A percentile compares a stretch with the other conserved stretches of the same genome.
These are phyloP conservation scores for Xylariales sp. DNA, from an alignment of 2,329 filamentous ascomycete genomes.

Conservation along the genomic window DNA sequence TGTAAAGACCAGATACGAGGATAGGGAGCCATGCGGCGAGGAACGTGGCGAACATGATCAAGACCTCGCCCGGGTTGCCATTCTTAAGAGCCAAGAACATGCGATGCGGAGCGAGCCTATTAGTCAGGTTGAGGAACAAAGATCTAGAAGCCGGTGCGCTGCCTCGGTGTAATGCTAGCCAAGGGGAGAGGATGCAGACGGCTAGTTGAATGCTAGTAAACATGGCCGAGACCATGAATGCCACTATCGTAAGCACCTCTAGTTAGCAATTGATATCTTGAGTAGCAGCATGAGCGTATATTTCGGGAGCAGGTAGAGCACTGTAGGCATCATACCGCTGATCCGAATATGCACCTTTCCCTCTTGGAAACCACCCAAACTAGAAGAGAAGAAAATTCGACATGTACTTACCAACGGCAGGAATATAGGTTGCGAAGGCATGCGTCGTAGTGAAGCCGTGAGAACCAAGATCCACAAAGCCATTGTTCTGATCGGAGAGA, in stretches of 20 bases:
- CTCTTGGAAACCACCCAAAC: background rate
- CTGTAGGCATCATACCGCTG: too few relatives aligned
- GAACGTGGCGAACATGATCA: slow-evolving; percentile 26
- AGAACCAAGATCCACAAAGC: slow-evolving; percentile 26
- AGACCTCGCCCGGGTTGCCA: slow-evolving; percentile 15
- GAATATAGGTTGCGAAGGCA: slow-evolving; percentile 28
- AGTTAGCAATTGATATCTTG: background rate
- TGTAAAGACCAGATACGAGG: slow-evolving; percentile 32
- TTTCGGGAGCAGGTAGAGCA: too few relatives aligned
- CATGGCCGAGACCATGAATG: slow-evolving; percentile 29
- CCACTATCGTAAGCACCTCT: background rate
- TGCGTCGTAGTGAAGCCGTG: slow-evolving; percentile 25
- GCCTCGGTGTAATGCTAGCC: slow-evolving; percentile 31
- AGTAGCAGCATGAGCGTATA: too few relatives aligned
- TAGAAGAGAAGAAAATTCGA: background rate
- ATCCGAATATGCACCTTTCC: background rate
- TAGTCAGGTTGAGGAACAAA: slow-evolving; percentile 32
- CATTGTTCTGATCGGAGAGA: slow-evolving; percentile 26
- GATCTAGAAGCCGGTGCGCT: slow-evolving; percentile 33
- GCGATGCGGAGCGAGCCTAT: slow-evolving; percentile 29
- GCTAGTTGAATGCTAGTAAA: slow-evolving; percentile 26
- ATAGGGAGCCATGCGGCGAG: slow-evolving; percentile 32
- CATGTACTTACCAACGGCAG: slow-evolving; percentile 12
- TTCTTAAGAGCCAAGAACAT: slow-evolving; percentile 27
- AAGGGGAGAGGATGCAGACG: slow-evolving; percentile 28